Conservation (phyloP, 306 rosid genomes). For the Trifolium subterraneum region DNA sequence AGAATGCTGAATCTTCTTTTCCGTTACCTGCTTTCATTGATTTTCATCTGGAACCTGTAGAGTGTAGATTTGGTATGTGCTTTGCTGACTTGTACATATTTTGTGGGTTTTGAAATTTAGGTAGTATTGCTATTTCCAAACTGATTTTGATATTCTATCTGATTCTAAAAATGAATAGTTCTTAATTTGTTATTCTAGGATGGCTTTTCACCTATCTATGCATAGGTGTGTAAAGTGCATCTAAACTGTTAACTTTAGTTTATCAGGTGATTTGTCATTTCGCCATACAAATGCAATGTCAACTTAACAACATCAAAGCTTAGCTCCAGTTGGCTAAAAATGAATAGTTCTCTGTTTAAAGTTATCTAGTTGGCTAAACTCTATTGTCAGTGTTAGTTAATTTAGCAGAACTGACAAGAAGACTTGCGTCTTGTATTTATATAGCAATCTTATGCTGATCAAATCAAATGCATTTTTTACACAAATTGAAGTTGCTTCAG, state of each 20-base stretch:
- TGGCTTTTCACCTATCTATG: conserved; percentile 30
- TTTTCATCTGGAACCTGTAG: conserved; percentile 21
- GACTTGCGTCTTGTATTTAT: conserved; percentile 18
- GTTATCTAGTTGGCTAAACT: neutral
- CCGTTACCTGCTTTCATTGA: conserved; percentile 9
- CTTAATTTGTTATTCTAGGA: conserved; percentile 19
- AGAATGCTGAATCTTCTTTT: conserved; percentile 27
- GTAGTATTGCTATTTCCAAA: conserved; percentile 18
- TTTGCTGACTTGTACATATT: neutral
- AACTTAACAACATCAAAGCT: neutral
- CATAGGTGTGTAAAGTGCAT: conserved; percentile 30
- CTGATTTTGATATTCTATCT: conserved; percentile 18
- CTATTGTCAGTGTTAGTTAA: neutral
- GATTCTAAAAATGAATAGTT: conserved; percentile 11
- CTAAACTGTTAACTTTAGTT: conserved; percentile 9
- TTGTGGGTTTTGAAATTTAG: conserved; percentile 16
- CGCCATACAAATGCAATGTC: neutral
- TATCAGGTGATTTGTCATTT: neutral
- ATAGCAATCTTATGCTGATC: neutral
- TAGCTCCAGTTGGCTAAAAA: conserved; percentile 7
- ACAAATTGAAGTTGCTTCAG: neutral
- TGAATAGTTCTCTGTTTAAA: too few relatives aligned
- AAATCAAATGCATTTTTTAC: neutral
- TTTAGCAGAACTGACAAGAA: conserved; percentile 9
- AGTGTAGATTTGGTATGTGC: conserved; percentile 30